These are phyloP conservation scores for Domatiomyces catenatus DNA, from an alignment of 2,329 filamentous ascomycete genomes.

Conservation along the genomic window DNA sequence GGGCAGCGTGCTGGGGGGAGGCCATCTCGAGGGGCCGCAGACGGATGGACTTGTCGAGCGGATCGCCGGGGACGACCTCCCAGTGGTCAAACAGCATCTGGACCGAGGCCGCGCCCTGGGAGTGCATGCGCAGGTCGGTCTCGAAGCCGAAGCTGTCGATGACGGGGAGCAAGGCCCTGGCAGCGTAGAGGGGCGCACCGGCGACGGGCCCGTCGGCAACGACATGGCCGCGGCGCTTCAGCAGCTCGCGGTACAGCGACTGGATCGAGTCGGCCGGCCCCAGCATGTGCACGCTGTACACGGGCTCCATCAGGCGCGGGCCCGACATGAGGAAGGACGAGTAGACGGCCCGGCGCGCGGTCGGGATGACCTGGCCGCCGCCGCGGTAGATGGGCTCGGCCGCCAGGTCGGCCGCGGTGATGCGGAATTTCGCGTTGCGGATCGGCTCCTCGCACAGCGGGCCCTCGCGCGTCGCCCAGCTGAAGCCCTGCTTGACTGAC, in stretches of 20 bases:
- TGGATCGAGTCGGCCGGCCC: slow-evolving; percentile 79
- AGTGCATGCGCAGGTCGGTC: slow-evolving; percentile 90
- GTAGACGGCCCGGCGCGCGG: slow-evolving; percentile 81
- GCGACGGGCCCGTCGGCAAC: slow-evolving; percentile 87
- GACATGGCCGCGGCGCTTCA: slow-evolving; percentile 78
- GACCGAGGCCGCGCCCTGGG: slow-evolving; percentile 79
- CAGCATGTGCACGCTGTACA: slow-evolving; percentile 85
- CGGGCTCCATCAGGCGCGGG: slow-evolving; percentile 88
- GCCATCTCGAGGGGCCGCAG: slow-evolving; percentile 77
- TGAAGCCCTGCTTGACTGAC: slow-evolving; percentile 88
- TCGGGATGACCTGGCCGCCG: slow-evolving; percentile 94
- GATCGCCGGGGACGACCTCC: slow-evolving; percentile 91
- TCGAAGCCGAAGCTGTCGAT: slow-evolving; percentile 98
- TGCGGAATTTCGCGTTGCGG: slow-evolving; percentile 92
- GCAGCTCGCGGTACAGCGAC: slow-evolving; percentile 80
- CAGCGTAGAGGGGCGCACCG: slow-evolving; percentile 83
- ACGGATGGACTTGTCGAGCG: slow-evolving; percentile 72
- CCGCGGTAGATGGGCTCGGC: slow-evolving; percentile 86
- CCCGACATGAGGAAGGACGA: slow-evolving; percentile 94
- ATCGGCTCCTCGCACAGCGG: slow-evolving; percentile 97
- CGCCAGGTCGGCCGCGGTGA: slow-evolving; percentile 78
- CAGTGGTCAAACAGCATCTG: slow-evolving; percentile 90
- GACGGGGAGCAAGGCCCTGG: slow-evolving; percentile 80
- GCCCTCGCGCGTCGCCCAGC: slow-evolving; percentile 89
- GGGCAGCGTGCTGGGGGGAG: slow-evolving; percentile 69